These are phyloP conservation scores for Allium sativum DNA, from an alignment of 106 monocot genomes.

Conservation along the genomic window DNA sequence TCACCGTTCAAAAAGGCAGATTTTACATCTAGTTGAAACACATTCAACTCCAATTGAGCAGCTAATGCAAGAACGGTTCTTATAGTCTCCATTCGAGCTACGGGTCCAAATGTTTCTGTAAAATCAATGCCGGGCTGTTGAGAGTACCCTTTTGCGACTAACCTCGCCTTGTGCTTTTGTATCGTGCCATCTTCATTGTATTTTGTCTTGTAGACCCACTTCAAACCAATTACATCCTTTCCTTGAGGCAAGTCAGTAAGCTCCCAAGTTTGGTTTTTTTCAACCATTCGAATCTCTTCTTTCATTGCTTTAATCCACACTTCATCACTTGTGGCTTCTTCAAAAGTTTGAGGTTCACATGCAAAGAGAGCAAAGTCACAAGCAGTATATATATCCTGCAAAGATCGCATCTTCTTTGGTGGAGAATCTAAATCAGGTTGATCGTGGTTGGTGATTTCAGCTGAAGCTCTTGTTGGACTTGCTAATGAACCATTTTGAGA, in stretches of 20 bases:
- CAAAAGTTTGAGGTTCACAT: background rate
- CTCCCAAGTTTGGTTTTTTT: slow-evolving; percentile 1
- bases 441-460: background rate
- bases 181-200: slow-evolving; percentile 4
- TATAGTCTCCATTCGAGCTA: background rate
- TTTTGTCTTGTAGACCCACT: slow-evolving; percentile 4
- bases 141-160: background rate
- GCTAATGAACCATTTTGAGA: background rate
- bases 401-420: background rate
- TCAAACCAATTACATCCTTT: slow-evolving; percentile 3
- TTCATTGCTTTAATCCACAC: background rate
- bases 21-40: slow-evolving; percentile 1
- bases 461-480: background rate
- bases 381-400: background rate
- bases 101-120: background rate
- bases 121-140: background rate
- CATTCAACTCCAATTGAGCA: background rate
- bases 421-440: background rate
- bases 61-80: slow-evolving; percentile 4
- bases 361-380: background rate
- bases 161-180: background rate
- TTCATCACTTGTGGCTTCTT: background rate
- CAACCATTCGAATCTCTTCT: background rate
- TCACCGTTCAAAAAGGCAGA: slow-evolving; percentile 3
- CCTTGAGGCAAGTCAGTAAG: no score